Base-by-base conservation (phyloP, 2,329 filamentous ascomycete genomes). In the Aplosporella prunicola region DNA sequence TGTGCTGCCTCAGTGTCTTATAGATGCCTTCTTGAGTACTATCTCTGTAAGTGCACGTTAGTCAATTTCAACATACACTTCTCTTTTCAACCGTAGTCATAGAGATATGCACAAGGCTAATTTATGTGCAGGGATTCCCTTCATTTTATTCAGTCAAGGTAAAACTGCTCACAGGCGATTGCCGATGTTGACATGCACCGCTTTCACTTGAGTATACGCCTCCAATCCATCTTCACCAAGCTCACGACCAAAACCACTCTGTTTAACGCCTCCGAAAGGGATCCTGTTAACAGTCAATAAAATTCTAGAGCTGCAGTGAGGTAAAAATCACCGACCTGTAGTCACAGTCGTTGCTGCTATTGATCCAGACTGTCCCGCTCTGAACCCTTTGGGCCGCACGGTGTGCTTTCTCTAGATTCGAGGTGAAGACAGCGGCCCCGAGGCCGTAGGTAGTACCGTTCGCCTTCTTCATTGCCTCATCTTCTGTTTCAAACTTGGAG, bases 241-340 rank as follows among this genome's bases (percentile, higher is more conserved):
- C 56, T 78, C 75, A 31, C 74, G 58, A 13, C 75, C 75, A 50
- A 78, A 72, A 3, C 74, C 74, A 51, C 64, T 69, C 58, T 75
- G 69, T 57, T 78, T 78, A 4, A 76, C 69, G 26, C 74, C 74
- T n/a, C 74, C 74, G 47, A 78, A 78, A 1, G 74, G 74, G 26
- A 78, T 63, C 13, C 30, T 32, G 17, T 7, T n/a, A 16, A 31
- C 11, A 18, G n/a, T 11, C 13, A 15, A 31, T 31, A 18, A 31
- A 10, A 16, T n/a, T 18, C 17, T 18, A 11, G 11, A 2, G 17
- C 17, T 9, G 9, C 10, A 16, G 16, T 20, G 11, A 16, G 17
- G 29, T 5, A 5, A 2, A 14, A 10, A 13, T 31, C 29, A 18
- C 31, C 10, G 3, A 33, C 31, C 31, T 33, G 31, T 18, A 51